phyloP scores from a whole-genome alignment of 1,284 basidiomycete genomes.

The Fomitopsis schrenkii region DNA sequence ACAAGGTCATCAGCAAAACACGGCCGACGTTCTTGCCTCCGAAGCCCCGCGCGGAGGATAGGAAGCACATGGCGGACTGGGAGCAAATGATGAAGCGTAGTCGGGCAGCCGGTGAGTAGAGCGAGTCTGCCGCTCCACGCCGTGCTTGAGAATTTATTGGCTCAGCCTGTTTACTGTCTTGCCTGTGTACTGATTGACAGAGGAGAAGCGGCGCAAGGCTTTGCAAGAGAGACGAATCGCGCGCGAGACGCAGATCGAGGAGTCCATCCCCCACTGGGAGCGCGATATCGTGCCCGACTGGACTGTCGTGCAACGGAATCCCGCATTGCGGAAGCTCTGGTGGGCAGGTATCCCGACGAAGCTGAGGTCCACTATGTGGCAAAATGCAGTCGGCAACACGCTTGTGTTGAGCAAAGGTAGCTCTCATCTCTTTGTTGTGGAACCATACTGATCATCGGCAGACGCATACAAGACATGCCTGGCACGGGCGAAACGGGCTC shows the following conservation, averaged over 20 bases:
- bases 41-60: conserved; percentile 77
- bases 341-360: conserved; percentile 90
- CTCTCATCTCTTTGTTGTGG: background rate
- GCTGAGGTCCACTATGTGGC: conserved; percentile 85
- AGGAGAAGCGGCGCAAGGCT: conserved; percentile 64
- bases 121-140: conserved; percentile 8
- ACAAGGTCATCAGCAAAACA: conserved; percentile 75
- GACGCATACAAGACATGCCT: conserved; percentile 76
- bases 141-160: conserved; percentile 24
- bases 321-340: conserved; percentile 75
- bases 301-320: conserved; percentile 67
- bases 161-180: conserved; percentile 19
- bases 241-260: conserved; percentile 68
- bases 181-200: conserved; percentile 31
- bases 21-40: conserved; percentile 83
- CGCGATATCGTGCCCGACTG: conserved; percentile 81
- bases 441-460: conserved; percentile 24
- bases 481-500: conserved; percentile 70
- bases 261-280: conserved; percentile 74
- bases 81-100: conserved; percentile 88
- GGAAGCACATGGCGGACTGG: conserved; percentile 86
- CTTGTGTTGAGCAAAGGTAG: conserved; percentile 84
- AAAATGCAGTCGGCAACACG: conserved; percentile 83
- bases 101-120: conserved; percentile 60
- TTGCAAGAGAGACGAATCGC: conserved; percentile 59